Evolutionary conservation across 1,284 basidiomycete species (phyloP).

Genomic region (Gomphus bonarii): DNA sequence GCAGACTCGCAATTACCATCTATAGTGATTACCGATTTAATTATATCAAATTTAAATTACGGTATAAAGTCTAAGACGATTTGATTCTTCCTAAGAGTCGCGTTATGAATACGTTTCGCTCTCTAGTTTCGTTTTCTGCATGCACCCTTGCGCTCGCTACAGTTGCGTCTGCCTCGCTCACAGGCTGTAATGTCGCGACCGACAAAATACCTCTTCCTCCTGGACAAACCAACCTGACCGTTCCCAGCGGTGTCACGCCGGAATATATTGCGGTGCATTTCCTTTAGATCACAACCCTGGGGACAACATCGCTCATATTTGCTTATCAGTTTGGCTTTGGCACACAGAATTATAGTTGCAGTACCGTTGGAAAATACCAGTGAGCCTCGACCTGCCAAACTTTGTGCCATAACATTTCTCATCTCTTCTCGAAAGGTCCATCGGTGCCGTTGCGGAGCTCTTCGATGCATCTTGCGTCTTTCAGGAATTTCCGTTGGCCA

Average conservation of each 20-base stretch:
- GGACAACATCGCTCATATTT: not conserved
- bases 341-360: conserved; percentile 40
- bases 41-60: no score
- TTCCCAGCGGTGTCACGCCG: not conserved
- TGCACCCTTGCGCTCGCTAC: not conserved
- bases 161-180: not conserved
- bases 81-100: not conserved
- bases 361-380: conserved; percentile 28
- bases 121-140: not conserved
- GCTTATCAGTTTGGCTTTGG: conserved; percentile 29
- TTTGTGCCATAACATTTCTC: not conserved
- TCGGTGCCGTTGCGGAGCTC: conserved; percentile 46
- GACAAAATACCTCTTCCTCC: conserved; percentile 2
- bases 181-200: not conserved
- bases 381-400: conserved; percentile 16
- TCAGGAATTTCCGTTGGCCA: conserved; percentile 12
- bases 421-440: conserved; percentile 17
- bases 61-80: no score
- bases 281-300: not conserved
- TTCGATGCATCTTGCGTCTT: conserved; percentile 50
- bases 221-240: not conserved
- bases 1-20: no score
- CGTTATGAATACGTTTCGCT: not conserved
- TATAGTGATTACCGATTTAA: no score
- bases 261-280: conserved; percentile 4